A percentile compares a stretch with the other conserved stretches of the same genome.
Conservation (phyloP, 352 stramenopile species). For the Thalassiosira tumida region DNA sequence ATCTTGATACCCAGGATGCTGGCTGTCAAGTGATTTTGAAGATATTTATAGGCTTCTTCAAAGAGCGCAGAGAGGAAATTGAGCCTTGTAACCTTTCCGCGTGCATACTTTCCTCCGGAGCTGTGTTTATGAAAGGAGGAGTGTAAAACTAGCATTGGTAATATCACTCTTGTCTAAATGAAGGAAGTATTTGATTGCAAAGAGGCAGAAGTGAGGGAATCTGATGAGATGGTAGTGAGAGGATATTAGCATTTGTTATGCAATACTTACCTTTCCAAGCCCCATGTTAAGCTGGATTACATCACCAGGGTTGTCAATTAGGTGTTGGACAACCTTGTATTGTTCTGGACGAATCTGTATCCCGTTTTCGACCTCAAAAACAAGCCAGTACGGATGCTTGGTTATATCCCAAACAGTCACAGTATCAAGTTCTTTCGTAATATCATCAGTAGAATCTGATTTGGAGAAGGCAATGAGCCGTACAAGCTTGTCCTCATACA, state of each 20-base stretch:
- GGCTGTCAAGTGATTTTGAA: slow-evolving; percentile 64
- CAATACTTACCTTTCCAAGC: slow-evolving; percentile 88
- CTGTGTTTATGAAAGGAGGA: slow-evolving; percentile 74
- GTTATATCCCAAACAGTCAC: slow-evolving; percentile 85
- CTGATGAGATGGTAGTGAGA: slow-evolving; percentile 4
- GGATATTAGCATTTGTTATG: not conserved
- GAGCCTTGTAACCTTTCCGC: slow-evolving; percentile 64
- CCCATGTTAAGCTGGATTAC: slow-evolving; percentile 93
- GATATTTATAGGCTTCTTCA: slow-evolving; percentile 69
- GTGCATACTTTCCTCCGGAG: not conserved
- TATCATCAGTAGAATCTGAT: slow-evolving; percentile 22
- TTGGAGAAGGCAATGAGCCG: slow-evolving; percentile 71
- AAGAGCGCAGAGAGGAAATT: slow-evolving; percentile 77
- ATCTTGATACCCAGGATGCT: slow-evolving; percentile 71
- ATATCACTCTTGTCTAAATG: slow-evolving; percentile 88
- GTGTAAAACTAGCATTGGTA: slow-evolving; percentile 93
- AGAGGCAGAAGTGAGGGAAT: too few species aligned
- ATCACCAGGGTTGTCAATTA: slow-evolving; percentile 89
- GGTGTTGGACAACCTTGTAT: slow-evolving; percentile 90
- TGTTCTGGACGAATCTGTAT: slow-evolving; percentile 93
- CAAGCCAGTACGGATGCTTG: slow-evolving; percentile 91
- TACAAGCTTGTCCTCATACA: slow-evolving; percentile 91
- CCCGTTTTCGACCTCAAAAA: slow-evolving; percentile 92
- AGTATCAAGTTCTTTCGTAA: slow-evolving; percentile 87
- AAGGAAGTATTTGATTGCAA: not conserved